Evolutionary conservation across 805 yeast genomes (phyloP), one percentile per base, ranked within the genome.

Genomic region (Myxozyma neotropica): DNA sequence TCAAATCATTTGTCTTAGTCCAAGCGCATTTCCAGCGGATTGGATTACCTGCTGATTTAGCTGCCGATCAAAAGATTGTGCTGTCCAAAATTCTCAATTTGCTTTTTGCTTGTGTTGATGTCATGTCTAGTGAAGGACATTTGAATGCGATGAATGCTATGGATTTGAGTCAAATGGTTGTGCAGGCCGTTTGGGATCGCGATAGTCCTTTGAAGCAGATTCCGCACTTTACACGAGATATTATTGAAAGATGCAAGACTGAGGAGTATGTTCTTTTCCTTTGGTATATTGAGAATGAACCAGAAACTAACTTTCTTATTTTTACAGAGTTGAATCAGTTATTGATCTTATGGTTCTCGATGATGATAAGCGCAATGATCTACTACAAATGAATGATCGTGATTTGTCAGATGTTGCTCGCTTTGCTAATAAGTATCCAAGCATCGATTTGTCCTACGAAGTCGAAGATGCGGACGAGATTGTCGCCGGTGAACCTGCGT

Each of bases 341-440:
- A 87, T 83, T 68, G 97, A 92, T 74, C 79, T 93, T 36, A 87
- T 90, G 74, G 78, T 77, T 10, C 71, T 81, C 58, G 96, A 89
- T 58, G 96, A 93, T 73, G 87, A 90, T 61, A 55, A 57, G 66
- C 56, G 89, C 71, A 85, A 82, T 53, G 78, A 79, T 13, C 74
- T 92, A 1, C 75, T 93, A 60, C 83, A 81, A 21, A 74, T 86
- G 63, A 73, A 77, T 10, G 82, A 81, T 1, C 71, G 71, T 1
- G 74, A 76, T 45, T 63, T 92, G 67, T 76, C 79, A 40, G 79
- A 78, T 24, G 91, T 93, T 51, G 97, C 97, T 0, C 83, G 83
- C 17, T 94, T 93, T 77, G 96, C 91, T 55, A 94, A 94, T 73
- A 83, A 81, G 62, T 94, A 88, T 72, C 99, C 99, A 13, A 88